Base-by-base conservation (phyloP, 768 basidiomycete genomes). In the Agaricus subrufescens region DNA sequence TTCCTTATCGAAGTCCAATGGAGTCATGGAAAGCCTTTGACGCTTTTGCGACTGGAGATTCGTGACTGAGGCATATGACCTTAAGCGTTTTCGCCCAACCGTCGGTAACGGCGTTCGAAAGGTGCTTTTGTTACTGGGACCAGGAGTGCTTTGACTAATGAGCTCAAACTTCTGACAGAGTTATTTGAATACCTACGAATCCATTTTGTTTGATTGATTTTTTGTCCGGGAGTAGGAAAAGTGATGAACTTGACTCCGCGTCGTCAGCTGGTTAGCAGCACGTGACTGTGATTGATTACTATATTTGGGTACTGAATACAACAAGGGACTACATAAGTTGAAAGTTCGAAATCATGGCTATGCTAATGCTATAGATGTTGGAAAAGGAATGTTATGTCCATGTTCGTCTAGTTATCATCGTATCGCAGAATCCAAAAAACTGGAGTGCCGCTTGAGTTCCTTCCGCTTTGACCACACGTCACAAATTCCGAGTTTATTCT, bases 401-500 rank as follows among this genome's bases (percentile, higher is more conserved):
- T 8, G 34, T 34, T 34, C 34, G 34, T 34, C 34, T 44, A 19
- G 23, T 19, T 11, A 19, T 59, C 53, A 59, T 47, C 66, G 63
- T 60, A 67, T 66, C 25, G 63, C 67, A 48, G 65, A 66, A 38
- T 62, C 63, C 55, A 69, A 58, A 57, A 71, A 67, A 37, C 69
- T 72, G 29, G 63, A 66, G 29, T 67, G 67, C 52, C 64, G 65
- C 64, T 69, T 69, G 15, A 65, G 53, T 54, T 71, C 71, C 58
- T 67, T 67, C 49, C 65, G 57, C 57, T 69, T 68, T 15, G 63
- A 57, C 68, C 70, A 68, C 31, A 67, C 64, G 46, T 69, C 67
- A 58, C 66, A 67, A 30, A 67, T 61, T 26, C 66, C 62, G 29
- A 70, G 61, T 55, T 68, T 68, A 38, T 61, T 58, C 34, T 66